phyloP scores from a whole-genome alignment of 2,329 filamentous ascomycete genomes.

The Ceratocystis destructans region DNA sequence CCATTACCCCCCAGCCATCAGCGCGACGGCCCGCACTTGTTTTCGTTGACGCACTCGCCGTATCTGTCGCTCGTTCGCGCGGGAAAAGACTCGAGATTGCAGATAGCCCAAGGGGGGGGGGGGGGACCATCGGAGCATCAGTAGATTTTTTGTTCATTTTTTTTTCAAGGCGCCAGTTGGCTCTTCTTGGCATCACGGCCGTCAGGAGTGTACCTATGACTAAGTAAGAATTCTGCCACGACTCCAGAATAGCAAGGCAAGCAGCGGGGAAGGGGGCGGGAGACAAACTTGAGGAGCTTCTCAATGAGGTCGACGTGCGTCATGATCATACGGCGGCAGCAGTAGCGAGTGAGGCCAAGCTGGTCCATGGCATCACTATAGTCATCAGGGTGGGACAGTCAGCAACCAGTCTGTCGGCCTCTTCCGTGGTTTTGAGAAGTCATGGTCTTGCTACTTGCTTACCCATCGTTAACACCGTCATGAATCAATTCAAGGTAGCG shows the following conservation, averaged over 20 bases:
- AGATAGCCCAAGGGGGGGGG: not conserved
- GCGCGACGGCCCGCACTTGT: not conserved
- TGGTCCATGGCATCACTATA: constrained; percentile 87
- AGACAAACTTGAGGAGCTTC: constrained; percentile 77
- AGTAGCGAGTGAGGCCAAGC: constrained; percentile 87
- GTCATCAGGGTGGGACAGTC: constrained; percentile 23
- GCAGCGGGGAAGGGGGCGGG: not conserved
- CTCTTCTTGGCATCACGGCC: constrained; percentile 51
- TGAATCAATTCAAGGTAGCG: constrained; percentile 82
- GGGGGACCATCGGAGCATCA: not conserved
- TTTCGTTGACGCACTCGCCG: not conserved
- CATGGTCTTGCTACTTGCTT: constrained; percentile 24
- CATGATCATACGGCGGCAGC: constrained; percentile 98
- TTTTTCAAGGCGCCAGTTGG: constrained; percentile 25
- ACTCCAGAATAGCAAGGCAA: not conserved
- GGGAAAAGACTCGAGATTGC: not conserved
- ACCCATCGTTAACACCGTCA: constrained; percentile 62
- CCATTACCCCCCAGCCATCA: not conserved
- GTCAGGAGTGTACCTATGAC: constrained; percentile 44
- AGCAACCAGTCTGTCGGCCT: not conserved
- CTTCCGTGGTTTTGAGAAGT: not conserved
- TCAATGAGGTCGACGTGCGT: constrained; percentile 98
- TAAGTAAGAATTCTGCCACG: constrained; percentile 7
- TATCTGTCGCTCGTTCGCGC: not conserved
- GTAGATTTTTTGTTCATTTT: too few species aligned